A percentile compares a stretch with the other conserved stretches of the same genome.
Evolutionary conservation across 495 filamentous ascomycete genomes (phyloP).

Genomic region (Hypomontagnella monticulosa): DNA sequence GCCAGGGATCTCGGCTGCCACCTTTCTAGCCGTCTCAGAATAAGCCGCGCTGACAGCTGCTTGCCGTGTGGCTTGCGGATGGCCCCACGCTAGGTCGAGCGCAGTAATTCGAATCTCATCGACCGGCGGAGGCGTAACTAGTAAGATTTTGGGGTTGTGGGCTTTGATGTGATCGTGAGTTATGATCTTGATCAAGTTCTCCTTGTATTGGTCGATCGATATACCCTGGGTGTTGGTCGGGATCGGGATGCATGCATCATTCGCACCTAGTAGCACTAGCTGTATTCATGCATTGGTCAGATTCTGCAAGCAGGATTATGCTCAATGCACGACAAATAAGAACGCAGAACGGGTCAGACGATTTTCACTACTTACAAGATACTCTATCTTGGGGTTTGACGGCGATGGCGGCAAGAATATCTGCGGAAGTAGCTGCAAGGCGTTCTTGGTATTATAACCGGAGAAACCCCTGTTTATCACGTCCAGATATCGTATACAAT

Average conservation of each 20-base stretch:
- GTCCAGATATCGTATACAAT: slow-evolving; percentile 55
- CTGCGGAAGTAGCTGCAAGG: slow-evolving; percentile 52
- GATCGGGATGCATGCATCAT: slow-evolving; percentile 76
- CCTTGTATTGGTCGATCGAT: slow-evolving; percentile 74
- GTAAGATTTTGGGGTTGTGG: slow-evolving; percentile 76
- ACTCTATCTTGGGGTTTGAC: slow-evolving; percentile 61
- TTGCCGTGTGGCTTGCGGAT: slow-evolving; percentile 63
- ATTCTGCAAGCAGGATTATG: slow-evolving; percentile 2
- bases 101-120: slow-evolving; percentile 74
- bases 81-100: slow-evolving; percentile 62
- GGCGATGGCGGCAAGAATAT: slow-evolving; percentile 58
- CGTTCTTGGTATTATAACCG: slow-evolving; percentile 60
- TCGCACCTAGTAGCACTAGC: slow-evolving; percentile 87
- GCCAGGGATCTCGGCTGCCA: slow-evolving; percentile 66
- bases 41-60: slow-evolving; percentile 73
- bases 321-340: neutral
- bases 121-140: slow-evolving; percentile 82
- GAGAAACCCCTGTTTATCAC: slow-evolving; percentile 62
- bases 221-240: slow-evolving; percentile 72
- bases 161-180: slow-evolving; percentile 71
- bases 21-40: slow-evolving; percentile 71
- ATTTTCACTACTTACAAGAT: slow-evolving; percentile 66
- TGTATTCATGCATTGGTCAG: slow-evolving; percentile 47
- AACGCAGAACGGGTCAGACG: neutral
- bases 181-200: slow-evolving; percentile 74